Conservation (phyloP, 306 rosid genomes). For the Cicer chorassanicum region DNA sequence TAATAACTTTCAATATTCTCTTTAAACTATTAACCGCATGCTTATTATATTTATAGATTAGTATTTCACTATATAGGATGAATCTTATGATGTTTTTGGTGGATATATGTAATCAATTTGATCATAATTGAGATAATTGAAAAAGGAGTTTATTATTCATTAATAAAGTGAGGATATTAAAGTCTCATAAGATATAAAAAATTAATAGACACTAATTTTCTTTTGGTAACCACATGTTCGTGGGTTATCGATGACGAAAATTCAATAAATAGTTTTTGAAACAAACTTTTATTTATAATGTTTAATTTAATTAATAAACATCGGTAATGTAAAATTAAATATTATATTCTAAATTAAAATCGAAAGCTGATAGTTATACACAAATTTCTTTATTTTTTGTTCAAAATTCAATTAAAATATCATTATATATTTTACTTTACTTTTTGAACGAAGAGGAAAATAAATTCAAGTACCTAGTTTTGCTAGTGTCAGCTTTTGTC, state of each 20-base stretch:
- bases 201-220: conserved; percentile 59
- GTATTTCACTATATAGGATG: conserved; percentile 39
- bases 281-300: too few species aligned
- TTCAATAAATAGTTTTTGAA: too few species aligned
- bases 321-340: too few species aligned
- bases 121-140: conserved; percentile 10
- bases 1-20: not conserved
- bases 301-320: too few species aligned
- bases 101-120: conserved; percentile 25
- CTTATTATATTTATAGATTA: conserved; percentile 24
- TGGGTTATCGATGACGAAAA: too few species aligned
- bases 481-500: conserved; percentile 27
- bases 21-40: conserved; percentile 36
- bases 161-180: conserved; percentile 53
- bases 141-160: conserved; percentile 27
- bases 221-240: not conserved
- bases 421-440: not conserved
- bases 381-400: too few species aligned
- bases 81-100: conserved; percentile 19
- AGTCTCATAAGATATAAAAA: conserved; percentile 49
- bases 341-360: too few species aligned
- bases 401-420: not conserved
- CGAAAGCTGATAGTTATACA: too few species aligned
- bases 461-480: conserved; percentile 32
- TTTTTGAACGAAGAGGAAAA: conserved; percentile 25